phyloP scores from a whole-genome alignment of 73 alveolate species.

The Paramecium caudatum region DNA sequence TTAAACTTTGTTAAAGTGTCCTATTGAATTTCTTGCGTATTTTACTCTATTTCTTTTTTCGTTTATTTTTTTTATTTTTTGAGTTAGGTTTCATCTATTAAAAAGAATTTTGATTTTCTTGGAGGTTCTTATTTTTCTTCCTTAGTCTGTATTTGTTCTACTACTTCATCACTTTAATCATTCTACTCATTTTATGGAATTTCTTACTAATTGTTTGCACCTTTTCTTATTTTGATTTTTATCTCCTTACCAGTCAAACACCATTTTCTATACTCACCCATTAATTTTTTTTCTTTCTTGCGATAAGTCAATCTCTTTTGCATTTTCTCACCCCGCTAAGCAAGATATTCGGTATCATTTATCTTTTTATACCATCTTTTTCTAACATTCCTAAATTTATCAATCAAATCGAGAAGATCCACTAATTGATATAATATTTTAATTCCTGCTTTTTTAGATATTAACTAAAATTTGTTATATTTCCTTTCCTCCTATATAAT shows the following conservation, averaged over 20 bases:
- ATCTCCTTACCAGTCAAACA: slow-evolving; percentile 9
- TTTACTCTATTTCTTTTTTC: background rate
- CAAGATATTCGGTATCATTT: background rate
- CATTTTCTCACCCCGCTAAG: background rate
- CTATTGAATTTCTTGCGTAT: background rate
- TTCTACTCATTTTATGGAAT: background rate
- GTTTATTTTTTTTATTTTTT: background rate
- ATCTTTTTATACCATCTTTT: slow-evolving; percentile 36
- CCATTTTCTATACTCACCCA: slow-evolving; percentile 5
- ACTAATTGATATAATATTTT: background rate
- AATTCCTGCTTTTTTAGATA: slow-evolving; percentile 42
- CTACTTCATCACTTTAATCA: background rate
- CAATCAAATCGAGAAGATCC: background rate
- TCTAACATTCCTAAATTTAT: slow-evolving; percentile 38
- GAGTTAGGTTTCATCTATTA: background rate
- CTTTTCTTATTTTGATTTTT: background rate
- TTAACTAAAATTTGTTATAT: slow-evolving; percentile 9
- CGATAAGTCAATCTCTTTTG: background rate
- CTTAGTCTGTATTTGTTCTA: background rate
- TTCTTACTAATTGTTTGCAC: background rate
- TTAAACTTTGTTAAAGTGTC: background rate
- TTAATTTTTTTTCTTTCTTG: background rate
- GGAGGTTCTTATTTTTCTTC: background rate
- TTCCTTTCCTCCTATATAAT: background rate
- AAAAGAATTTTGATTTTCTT: slow-evolving; percentile 12